Evolutionary conservation across 306 rosid genomes (phyloP), one percentile per base, ranked within the genome.

Genomic region (Canavalia gladiata): DNA sequence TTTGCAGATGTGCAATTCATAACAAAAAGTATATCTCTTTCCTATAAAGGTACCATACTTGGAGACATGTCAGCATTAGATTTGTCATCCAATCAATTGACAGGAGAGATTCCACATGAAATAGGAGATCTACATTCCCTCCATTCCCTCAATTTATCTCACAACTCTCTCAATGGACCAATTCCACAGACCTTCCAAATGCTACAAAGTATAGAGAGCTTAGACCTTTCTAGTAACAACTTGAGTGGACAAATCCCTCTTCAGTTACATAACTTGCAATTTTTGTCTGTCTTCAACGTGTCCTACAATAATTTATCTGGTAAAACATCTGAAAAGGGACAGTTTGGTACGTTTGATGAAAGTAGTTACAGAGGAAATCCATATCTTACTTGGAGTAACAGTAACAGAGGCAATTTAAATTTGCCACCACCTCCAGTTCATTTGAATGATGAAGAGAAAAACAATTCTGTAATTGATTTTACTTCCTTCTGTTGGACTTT

Each of bases 141-240:
- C 6, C 34, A 0, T 74, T 31, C 84, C 0, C 50, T 79, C 25
- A 84, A 84, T 34, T 68, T 84, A 2, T 84, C 87, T 8, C 70
- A 84, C 4, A 84, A 84, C 13, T 46, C 39, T 5, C 18, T 84
- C 4, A n/a, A 0, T 12, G 84, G 81, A 10, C 0, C 39, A 1
- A 74, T 78, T 6, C 81, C 87, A 13, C n/a, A 29, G 25, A 84
- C 58, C 28, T 45, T 79, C 3, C 73, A 56, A n/a, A 56, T 45
- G 0, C 13, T 84, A 2, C 11, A 7, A 37, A 3, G 0, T 0
- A 65, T 84, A 0, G 84, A 84, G 39, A 84, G 81, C 43, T 30
- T 84, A 35, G 81, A 84, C 45, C 43, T 84, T 31, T 84, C 84
- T 3, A n/a, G 29, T 55, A 84, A 74, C 31, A 73, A 41, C 13